Conservation (phyloP, 805 yeast species). For the Saccharomycopsis fibuligera region DNA sequence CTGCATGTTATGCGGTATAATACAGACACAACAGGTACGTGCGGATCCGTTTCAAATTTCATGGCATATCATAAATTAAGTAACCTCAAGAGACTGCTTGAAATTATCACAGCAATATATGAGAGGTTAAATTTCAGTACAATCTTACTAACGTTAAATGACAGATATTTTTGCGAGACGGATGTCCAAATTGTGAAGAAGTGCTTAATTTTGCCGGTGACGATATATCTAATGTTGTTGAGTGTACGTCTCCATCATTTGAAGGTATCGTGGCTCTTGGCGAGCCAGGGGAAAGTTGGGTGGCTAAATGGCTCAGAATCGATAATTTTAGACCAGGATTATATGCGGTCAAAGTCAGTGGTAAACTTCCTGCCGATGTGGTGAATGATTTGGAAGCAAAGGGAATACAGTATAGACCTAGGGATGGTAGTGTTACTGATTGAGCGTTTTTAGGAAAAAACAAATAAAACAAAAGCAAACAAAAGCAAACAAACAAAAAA, state of each 20-base stretch:
- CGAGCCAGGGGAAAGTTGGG: conserved; percentile 86
- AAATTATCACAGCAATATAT: too few species aligned
- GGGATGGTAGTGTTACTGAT: conserved; percentile 84
- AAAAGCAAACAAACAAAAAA: too few species aligned
- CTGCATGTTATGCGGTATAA: conserved; percentile 93
- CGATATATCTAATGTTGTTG: conserved; percentile 79
- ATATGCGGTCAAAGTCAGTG: conserved; percentile 90
- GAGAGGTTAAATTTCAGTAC: too few species aligned
- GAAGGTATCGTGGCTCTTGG: conserved; percentile 93
- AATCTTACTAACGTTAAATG: not conserved
- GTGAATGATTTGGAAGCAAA: conserved; percentile 64
- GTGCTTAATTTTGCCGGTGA: conserved; percentile 68
- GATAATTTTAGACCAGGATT: conserved; percentile 84
- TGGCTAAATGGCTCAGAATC: conserved; percentile 90
- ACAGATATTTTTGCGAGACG: conserved; percentile 65
- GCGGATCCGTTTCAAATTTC: too few species aligned
- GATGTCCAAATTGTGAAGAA: conserved; percentile 96
- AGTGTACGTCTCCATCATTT: conserved; percentile 92
- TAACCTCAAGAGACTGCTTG: too few species aligned
- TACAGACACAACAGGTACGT: conserved; percentile 67
- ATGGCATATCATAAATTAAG: too few species aligned
- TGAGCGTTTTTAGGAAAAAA: too few species aligned
- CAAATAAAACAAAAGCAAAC: too few species aligned
- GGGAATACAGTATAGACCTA: conserved; percentile 82
- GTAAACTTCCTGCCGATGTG: conserved; percentile 84